Percentiles rank a stretch among this genome's conserved stretches.
Conservation (phyloP, 495 filamentous ascomycete species). For the Xylaria longipes region DNA sequence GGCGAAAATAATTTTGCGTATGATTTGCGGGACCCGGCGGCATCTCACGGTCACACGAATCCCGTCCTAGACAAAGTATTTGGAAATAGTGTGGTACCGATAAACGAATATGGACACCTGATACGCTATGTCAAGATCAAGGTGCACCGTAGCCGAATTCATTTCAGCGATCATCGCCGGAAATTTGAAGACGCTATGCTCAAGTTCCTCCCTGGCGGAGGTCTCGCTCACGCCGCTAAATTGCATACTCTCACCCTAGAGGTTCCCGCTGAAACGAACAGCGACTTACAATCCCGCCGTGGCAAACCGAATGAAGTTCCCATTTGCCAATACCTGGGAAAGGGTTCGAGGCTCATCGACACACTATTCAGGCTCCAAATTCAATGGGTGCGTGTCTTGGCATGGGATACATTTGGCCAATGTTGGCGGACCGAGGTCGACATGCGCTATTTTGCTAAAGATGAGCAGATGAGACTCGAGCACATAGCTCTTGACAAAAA, state of each 20-base stretch:
- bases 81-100: conserved; percentile 33
- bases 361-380: conserved; percentile 30
- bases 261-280: conserved; percentile 23
- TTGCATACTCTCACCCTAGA: conserved; percentile 45
- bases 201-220: conserved; percentile 31
- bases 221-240: conserved; percentile 32
- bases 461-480: conserved; percentile 25
- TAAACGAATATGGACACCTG: conserved; percentile 44
- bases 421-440: conserved; percentile 30
- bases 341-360: conserved; percentile 13
- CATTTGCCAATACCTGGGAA: conserved; percentile 34
- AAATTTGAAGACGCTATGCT: conserved; percentile 26
- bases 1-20: conserved; percentile 51
- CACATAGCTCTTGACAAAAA: neutral
- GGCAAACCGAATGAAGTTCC: conserved; percentile 19
- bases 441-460: conserved; percentile 24
- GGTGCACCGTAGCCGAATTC: conserved; percentile 41
- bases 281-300: conserved; percentile 13
- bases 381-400: conserved; percentile 38
- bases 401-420: conserved; percentile 27
- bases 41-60: conserved; percentile 5
- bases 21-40: conserved; percentile 42
- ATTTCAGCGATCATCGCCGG: neutral
- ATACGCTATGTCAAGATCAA: conserved; percentile 47
- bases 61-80: neutral